Percentiles rank a stretch among this genome's conserved stretches.
Conservation (phyloP, 2,329 filamentous ascomycete genomes). For the Pseudogymnoascus sp. region DNA sequence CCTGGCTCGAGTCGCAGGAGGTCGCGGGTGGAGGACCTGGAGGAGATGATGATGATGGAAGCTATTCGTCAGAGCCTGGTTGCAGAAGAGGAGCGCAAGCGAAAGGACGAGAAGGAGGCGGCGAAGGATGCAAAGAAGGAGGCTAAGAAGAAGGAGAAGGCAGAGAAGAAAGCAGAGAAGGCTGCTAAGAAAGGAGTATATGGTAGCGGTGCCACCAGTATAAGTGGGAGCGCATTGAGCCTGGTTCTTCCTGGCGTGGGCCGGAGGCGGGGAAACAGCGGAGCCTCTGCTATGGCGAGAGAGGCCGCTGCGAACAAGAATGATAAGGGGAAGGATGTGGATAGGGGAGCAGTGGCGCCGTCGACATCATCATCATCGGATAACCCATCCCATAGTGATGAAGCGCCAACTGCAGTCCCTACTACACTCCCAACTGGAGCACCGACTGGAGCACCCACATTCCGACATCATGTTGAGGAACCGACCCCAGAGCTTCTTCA, state of each 20-base stretch:
- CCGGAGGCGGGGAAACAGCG: slow-evolving; percentile 52
- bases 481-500: slow-evolving; percentile 32
- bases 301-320: slow-evolving; percentile 46
- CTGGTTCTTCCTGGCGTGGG: slow-evolving; percentile 44
- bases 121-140: slow-evolving; percentile 78
- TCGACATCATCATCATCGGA: not conserved
- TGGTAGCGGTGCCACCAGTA: slow-evolving; percentile 44
- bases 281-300: slow-evolving; percentile 50
- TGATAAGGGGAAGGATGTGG: slow-evolving; percentile 63
- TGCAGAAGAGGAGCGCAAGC: slow-evolving; percentile 85
- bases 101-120: slow-evolving; percentile 72
- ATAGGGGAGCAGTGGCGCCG: slow-evolving; percentile 36
- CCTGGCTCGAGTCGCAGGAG: slow-evolving; percentile 34
- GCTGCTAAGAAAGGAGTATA: slow-evolving; percentile 54
- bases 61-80: slow-evolving; percentile 87
- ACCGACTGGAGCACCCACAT: slow-evolving; percentile 13
- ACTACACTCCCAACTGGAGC: slow-evolving; percentile 14
- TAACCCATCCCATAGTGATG: not conserved
- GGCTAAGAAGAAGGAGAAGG: slow-evolving; percentile 76
- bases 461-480: slow-evolving; percentile 12
- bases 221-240: slow-evolving; percentile 58
- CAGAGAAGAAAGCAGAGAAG: slow-evolving; percentile 41
- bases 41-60: slow-evolving; percentile 98
- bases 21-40: slow-evolving; percentile 73
- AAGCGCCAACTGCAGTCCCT: slow-evolving; percentile 11